Percentiles rank a stretch among this genome's conserved stretches.
Conservation (phyloP, 2,329 filamentous ascomycete genomes). For the Drechslerella coelobrocha region DNA sequence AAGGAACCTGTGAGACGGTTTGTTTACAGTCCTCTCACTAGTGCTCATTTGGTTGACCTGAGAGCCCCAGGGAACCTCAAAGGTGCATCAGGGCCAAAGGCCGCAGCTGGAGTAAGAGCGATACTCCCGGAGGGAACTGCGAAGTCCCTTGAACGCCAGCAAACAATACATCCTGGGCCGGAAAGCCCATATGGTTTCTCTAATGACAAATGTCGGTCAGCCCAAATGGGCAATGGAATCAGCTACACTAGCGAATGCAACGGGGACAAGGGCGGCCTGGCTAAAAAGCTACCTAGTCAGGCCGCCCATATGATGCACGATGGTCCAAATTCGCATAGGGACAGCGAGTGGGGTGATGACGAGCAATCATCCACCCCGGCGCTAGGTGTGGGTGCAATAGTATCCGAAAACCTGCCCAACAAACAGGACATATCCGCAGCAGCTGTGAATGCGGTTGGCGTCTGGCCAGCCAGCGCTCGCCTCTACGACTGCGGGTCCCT, state of each 20-base stretch:
- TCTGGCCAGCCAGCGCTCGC: neutral
- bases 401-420: neutral
- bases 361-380: neutral
- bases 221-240: neutral
- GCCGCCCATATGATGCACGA: neutral
- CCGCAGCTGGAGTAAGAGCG: neutral
- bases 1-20: neutral
- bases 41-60: neutral
- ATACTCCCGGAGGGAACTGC: neutral
- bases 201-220: neutral
- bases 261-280: neutral
- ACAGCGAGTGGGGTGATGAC: neutral
- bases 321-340: neutral
- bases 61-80: neutral
- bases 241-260: neutral
- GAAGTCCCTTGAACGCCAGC: neutral
- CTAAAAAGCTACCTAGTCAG: neutral
- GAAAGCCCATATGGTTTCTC: neutral
- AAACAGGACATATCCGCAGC: neutral
- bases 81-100: neutral
- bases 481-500: neutral
- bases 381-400: neutral
- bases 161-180: neutral
- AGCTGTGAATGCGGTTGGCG: neutral
- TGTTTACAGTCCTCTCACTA: neutral